These are phyloP conservation scores for Diutina mesorugosa DNA, from an alignment of 1,139 yeast species.

Conservation along the genomic window DNA sequence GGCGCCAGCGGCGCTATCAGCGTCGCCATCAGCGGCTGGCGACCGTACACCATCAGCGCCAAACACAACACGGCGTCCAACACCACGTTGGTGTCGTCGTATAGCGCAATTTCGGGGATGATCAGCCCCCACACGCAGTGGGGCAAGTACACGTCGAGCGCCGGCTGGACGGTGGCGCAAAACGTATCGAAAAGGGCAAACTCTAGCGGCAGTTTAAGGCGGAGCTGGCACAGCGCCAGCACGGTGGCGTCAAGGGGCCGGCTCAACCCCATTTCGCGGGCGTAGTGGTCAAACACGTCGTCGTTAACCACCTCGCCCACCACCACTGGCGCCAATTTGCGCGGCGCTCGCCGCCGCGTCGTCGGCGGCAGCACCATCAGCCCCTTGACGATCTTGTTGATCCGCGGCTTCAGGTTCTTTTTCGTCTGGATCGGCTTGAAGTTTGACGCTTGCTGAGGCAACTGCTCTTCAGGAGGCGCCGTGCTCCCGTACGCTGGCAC, in stretches of 20 bases:
- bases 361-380: neutral
- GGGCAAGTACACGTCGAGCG: neutral
- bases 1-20: conserved; percentile 11
- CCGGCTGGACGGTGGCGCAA: neutral
- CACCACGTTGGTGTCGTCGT: conserved; percentile 25
- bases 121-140: conserved; percentile 5
- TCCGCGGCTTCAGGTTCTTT: conserved; percentile 22
- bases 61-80: conserved; percentile 22
- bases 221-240: conserved; percentile 2
- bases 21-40: neutral
- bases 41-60: conserved; percentile 16
- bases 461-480: neutral
- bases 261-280: neutral
- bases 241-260: neutral
- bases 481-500: neutral
- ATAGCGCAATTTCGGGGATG: conserved; percentile 22
- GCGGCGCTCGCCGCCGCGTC: neutral
- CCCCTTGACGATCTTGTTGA: conserved; percentile 14
- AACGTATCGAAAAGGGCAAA: neutral
- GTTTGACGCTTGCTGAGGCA: conserved; percentile 4
- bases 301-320: neutral
- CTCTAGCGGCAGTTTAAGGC: neutral
- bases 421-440: conserved; percentile 27
- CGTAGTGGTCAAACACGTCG: neutral
- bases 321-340: neutral